Evolutionary conservation across 2,329 filamentous ascomycete genomes (phyloP), one percentile per base, ranked within the genome.

Genomic region (Trichoderma sp.): DNA sequence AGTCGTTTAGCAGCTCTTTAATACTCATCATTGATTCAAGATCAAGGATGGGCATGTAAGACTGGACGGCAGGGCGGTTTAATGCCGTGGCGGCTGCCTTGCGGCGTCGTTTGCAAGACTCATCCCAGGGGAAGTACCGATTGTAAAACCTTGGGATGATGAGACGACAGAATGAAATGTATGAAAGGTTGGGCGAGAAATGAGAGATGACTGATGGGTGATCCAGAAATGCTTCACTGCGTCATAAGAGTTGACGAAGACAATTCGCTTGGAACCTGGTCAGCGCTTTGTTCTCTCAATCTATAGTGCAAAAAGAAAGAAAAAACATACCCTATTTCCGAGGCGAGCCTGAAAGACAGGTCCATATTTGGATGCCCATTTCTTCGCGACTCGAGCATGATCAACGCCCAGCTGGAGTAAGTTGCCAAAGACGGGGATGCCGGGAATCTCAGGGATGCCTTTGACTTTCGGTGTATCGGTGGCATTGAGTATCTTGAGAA

Each of bases 61-160:
- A 92, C 80, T 94, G 92, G 1, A 94, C 90, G 0, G 93, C 91
- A 0, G 93, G 93, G 0, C 92, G 89, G 82, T 95, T 95, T 27
- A 96, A 87, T 0, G 94, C 93, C 5, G 93, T 95, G 4, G 93
- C 93, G 1, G 93, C 94, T 0, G 93, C 93, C 85, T 95, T 95
- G 77, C 94, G 90, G 11, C 93, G 89, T 29, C 88, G 87, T 83
- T 95, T 96, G 84, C 93, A 94, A 2, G 91, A 94, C 68, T 95
- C 93, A 77, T 95, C 93, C 92, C 94, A 97, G 0, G 94, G 0
- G 93, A 95, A 0, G 94, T 95, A 1, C 94, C 94, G 76, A 97
- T 95, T 0, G 94, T 96, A 83, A 95, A 93, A 6, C 93, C 93
- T 79, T 95, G 92, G 0, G 92, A 94, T 41, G 88, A 91, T 1